A percentile compares a stretch with the other conserved stretches of the same genome.
Evolutionary conservation across 164 flowering plant species (phyloP).

Genomic region (Vitis rupestris): DNA sequence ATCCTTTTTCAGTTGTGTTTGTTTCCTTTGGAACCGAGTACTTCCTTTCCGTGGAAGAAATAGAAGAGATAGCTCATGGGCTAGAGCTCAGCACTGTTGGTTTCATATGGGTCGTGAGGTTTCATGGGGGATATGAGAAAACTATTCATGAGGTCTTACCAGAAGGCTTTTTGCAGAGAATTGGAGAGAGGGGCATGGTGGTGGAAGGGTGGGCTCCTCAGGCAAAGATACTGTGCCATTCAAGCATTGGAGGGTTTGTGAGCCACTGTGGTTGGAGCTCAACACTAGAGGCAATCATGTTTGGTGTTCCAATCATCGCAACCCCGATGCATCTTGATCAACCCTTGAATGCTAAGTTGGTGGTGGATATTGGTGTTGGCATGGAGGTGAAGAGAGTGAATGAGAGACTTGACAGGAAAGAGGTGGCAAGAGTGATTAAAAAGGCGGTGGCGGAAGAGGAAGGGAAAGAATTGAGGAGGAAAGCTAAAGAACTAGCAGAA

Average conservation of each 20-base stretch:
- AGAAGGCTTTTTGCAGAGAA: constrained; percentile 23
- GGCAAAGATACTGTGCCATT: constrained; percentile 21
- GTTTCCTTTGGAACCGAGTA: constrained; percentile 47
- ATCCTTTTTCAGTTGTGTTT: constrained; percentile 19
- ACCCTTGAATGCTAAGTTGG: constrained; percentile 38
- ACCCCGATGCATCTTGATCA: constrained; percentile 49
- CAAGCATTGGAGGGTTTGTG: constrained; percentile 32
- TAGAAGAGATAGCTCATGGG: constrained; percentile 33
- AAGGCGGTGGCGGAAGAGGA: constrained; percentile 21
- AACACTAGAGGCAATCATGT: constrained; percentile 29
- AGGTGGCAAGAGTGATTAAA: constrained; percentile 25
- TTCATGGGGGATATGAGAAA: constrained; percentile 16
- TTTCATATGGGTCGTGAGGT: constrained; percentile 37
- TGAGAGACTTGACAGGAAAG: constrained; percentile 18
- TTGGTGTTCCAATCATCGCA: constrained; percentile 41
- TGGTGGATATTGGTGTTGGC: constrained; percentile 35
- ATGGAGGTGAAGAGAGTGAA: constrained; percentile 26
- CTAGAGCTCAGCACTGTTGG: constrained; percentile 28
- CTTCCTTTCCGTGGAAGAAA: constrained; percentile 30
- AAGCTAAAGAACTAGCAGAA: constrained; percentile 19
- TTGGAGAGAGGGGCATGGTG: constrained; percentile 27
- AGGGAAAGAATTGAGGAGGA: constrained; percentile 23
- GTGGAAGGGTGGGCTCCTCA: constrained; percentile 42
- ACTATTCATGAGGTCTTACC: constrained; percentile 26
- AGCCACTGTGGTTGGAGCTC: constrained; percentile 46